phyloP scores from a whole-genome alignment of 2,329 filamentous ascomycete species.

The Gremmenia infestans region DNA sequence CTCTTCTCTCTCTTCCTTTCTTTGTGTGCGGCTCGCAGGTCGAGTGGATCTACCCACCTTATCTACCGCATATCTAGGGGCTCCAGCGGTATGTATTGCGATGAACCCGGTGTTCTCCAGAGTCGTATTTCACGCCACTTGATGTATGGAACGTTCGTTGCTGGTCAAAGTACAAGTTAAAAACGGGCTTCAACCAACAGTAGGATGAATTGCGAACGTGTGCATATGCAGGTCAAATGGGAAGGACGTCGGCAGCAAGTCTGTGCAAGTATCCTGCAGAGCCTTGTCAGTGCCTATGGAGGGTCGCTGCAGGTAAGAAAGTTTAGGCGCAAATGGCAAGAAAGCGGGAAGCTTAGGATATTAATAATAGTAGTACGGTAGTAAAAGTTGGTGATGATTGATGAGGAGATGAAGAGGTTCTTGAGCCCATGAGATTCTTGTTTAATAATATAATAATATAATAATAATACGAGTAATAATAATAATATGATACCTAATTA shows the following conservation, averaged over 20 bases:
- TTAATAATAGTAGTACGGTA: background rate
- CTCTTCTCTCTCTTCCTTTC: background rate
- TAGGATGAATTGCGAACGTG: background rate
- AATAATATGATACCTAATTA: too few relatives aligned
- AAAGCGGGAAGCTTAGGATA: background rate
- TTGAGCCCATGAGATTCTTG: too few relatives aligned
- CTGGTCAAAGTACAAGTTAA: background rate
- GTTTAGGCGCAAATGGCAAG: background rate
- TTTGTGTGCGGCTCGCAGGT: background rate
- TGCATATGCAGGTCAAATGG: slow-evolving; percentile 5
- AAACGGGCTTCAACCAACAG: slow-evolving; percentile 1
- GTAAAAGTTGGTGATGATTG: too few relatives aligned
- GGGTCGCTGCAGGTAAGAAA: background rate
- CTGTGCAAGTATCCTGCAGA: background rate
- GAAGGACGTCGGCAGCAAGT: background rate
- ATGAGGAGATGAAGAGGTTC: too few relatives aligned
- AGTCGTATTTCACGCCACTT: background rate
- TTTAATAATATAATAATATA: too few relatives aligned
- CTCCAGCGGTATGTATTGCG: background rate
- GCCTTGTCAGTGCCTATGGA: background rate
- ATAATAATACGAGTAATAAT: too few relatives aligned
- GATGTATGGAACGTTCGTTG: background rate
- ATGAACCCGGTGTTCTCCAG: too few relatives aligned
- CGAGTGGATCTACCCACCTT: background rate
- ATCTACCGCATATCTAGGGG: background rate